Evolutionary conservation across 257 asterid species (phyloP).

Genomic region (Haberlea rhodopensis): DNA sequence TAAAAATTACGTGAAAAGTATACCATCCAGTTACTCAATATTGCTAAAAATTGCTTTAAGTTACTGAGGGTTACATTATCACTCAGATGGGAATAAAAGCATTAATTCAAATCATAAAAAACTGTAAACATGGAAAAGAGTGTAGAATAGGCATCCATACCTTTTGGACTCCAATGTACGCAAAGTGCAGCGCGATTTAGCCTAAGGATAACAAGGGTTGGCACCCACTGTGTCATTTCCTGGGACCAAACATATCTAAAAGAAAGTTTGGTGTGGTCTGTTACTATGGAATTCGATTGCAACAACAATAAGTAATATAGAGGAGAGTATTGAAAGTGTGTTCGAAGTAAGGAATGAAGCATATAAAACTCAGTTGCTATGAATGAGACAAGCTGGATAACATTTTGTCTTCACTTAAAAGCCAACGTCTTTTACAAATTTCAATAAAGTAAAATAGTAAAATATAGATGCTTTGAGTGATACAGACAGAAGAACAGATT

Average conservation of each 20-base stretch:
- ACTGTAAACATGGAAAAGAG: neutral
- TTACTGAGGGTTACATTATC: neutral
- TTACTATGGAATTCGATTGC: conserved; percentile 15
- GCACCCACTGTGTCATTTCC: conserved; percentile 81
- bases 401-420: neutral
- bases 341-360: conserved; percentile 14
- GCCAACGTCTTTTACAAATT: no score
- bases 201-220: conserved; percentile 97
- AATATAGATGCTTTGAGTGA: conserved; percentile 17
- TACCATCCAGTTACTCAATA: neutral
- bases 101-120: conserved; percentile 8
- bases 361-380: neutral
- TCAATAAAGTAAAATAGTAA: neutral
- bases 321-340: conserved; percentile 9
- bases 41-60: neutral
- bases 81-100: conserved; percentile 6
- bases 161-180: conserved; percentile 98
- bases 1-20: no score
- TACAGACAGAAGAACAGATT: conserved; percentile 5
- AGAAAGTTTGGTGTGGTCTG: conserved; percentile 18
- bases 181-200: conserved; percentile 98
- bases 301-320: conserved; percentile 25
- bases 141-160: conserved; percentile 36
- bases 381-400: neutral
- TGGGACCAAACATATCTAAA: conserved; percentile 93